These are phyloP conservation scores for Vickermania spadyakhi DNA, from an alignment of 208 protist genomes.

Conservation along the genomic window DNA sequence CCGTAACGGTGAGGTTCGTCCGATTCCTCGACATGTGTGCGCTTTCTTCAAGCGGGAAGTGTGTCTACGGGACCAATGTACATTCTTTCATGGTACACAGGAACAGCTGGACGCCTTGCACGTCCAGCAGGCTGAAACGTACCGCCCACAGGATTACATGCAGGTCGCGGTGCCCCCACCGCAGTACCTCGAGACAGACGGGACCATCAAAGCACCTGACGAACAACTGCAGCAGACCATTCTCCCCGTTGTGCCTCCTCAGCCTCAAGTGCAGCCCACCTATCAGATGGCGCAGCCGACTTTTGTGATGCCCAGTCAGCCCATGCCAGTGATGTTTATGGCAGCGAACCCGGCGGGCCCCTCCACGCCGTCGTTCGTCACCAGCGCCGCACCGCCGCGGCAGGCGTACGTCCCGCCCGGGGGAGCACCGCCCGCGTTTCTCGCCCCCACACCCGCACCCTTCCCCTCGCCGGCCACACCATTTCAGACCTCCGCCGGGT, in stretches of 20 bases:
- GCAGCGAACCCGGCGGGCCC: not conserved
- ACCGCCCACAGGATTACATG: constrained; percentile 71
- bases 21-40: constrained; percentile 52
- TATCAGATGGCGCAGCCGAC: not conserved
- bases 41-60: constrained; percentile 54
- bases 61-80: constrained; percentile 61
- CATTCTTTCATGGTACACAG: constrained; percentile 67
- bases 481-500: not conserved
- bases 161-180: constrained; percentile 36
- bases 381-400: not conserved
- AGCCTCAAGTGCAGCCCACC: not conserved
- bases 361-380: not conserved
- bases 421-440: too few species aligned
- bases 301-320: not conserved
- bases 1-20: constrained; percentile 37
- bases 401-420: too few species aligned
- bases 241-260: not conserved
- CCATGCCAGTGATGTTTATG: not conserved
- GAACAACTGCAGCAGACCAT: not conserved
- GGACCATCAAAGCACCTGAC: constrained; percentile 16
- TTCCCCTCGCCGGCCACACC: not conserved
- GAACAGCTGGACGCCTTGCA: constrained; percentile 45
- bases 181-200: constrained; percentile 21
- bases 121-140: constrained; percentile 21
- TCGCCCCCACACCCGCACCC: not conserved